Percentiles rank a stretch among this genome's conserved stretches.
Conservation (phyloP, 2,329 filamentous ascomycete genomes). For the Aureobasidium sp. region DNA sequence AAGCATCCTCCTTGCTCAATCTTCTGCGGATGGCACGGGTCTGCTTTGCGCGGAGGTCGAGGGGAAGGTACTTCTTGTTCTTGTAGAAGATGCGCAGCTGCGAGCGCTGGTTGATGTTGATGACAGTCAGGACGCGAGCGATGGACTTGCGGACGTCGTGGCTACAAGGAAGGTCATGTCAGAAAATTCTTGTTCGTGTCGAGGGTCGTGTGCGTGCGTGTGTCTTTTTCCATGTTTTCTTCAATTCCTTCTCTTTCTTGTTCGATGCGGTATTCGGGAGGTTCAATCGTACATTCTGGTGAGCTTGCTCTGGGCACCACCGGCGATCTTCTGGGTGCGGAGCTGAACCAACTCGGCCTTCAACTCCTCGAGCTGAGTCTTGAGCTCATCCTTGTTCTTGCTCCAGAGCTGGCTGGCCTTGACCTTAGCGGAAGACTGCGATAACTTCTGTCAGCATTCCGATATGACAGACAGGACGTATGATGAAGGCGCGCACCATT, state of each 20-base stretch:
- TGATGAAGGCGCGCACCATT: slow-evolving; percentile 24
- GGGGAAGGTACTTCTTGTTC: slow-evolving; percentile 98
- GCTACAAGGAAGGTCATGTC: slow-evolving; percentile 43
- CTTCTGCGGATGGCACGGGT: slow-evolving; percentile 96
- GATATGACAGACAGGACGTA: slow-evolving; percentile 13
- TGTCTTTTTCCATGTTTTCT: slow-evolving; percentile 7
- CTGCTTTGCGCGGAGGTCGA: slow-evolving; percentile 97
- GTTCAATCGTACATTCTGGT: slow-evolving; percentile 77
- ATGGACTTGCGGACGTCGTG: slow-evolving; percentile 99
- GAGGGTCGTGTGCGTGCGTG: slow-evolving; percentile 8
- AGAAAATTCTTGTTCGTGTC: not conserved
- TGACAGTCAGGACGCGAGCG: slow-evolving; percentile 96
- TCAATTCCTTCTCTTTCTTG: slow-evolving; percentile 10
- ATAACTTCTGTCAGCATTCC: slow-evolving; percentile 20
- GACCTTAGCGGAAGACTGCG: slow-evolving; percentile 63
- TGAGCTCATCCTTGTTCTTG: slow-evolving; percentile 98
- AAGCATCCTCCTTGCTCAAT: slow-evolving; percentile 84
- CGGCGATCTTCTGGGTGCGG: slow-evolving; percentile 95
- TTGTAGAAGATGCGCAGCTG: slow-evolving; percentile 99
- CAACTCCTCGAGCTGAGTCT: slow-evolving; percentile 88
- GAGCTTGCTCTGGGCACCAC: slow-evolving; percentile 88
- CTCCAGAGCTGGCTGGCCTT: slow-evolving; percentile 96
- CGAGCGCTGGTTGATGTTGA: slow-evolving; percentile 98
- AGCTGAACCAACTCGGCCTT: slow-evolving; percentile 95
- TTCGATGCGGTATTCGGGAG: not conserved